Conservation (phyloP, 2,329 filamentous ascomycete genomes). For the Aspergillus sp. region DNA sequence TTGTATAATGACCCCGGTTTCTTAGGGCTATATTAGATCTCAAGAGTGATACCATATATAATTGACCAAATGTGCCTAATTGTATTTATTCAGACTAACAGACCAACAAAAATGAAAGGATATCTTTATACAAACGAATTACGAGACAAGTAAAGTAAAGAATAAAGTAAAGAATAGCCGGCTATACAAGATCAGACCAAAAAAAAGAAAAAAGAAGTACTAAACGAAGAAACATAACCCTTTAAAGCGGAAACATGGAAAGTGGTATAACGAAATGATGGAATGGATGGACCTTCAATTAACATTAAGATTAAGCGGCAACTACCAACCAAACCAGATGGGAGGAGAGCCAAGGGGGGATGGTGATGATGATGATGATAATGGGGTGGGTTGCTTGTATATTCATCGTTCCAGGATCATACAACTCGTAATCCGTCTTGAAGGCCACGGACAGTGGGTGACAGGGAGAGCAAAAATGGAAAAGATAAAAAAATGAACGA, state of each 20-base stretch:
- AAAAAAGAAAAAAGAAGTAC: no score
- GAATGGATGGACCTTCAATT: conserved; percentile 13
- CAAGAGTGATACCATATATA: no score
- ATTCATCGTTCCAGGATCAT: conserved; percentile 21
- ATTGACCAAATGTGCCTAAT: background rate
- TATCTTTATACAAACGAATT: conserved; percentile 8
- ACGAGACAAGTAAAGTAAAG: conserved; percentile 4
- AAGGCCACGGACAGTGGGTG: conserved; percentile 5
- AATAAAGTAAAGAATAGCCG: background rate
- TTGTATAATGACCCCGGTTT: background rate
- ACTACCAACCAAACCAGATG: no score
- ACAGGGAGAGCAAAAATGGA: conserved; percentile 4
- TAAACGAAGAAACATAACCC: no score
- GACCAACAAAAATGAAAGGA: conserved; percentile 4
- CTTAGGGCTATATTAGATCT: no score
- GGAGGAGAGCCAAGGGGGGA: no score
- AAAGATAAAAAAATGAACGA: conserved; percentile 1
- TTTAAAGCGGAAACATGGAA: no score
- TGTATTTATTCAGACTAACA: background rate
- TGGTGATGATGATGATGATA: no score
- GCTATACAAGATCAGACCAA: no score
- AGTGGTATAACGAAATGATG: no score
- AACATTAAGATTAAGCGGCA: conserved; percentile 27
- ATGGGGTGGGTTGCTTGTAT: conserved; percentile 14
- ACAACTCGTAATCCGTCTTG: conserved; percentile 20